These are phyloP conservation scores for Umbelopsis isabellina DNA, from an alignment of 192 early-diverging fungal genomes.

Conservation along the genomic window DNA sequence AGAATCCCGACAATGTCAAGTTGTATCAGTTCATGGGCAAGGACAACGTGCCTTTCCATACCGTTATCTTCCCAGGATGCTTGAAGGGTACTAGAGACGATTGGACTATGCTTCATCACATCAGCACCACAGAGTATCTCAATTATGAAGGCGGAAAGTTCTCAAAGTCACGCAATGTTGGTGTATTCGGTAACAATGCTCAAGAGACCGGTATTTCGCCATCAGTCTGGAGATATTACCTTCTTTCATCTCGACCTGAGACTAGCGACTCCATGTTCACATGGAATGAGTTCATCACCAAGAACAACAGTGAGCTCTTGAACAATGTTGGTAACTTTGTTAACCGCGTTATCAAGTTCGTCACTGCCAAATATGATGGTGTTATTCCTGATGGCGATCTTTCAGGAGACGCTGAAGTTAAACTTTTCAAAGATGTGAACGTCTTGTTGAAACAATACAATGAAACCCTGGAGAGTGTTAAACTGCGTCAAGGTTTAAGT, in stretches of 20 bases:
- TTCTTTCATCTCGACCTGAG: constrained; percentile 92
- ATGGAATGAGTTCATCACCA: constrained; percentile 90
- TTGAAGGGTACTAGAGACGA: constrained; percentile 85
- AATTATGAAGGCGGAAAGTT: constrained; percentile 98
- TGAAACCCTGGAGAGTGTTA: constrained; percentile 79
- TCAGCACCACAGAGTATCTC: constrained; percentile 94
- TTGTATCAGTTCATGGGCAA: constrained; percentile 99
- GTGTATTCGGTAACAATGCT: constrained; percentile 97
- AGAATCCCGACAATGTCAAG: constrained; percentile 94
- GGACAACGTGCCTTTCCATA: constrained; percentile 99
- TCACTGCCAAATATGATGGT: constrained; percentile 89
- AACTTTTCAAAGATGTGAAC: constrained; percentile 85
- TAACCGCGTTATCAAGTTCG: constrained; percentile 95
- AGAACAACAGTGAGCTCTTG: constrained; percentile 95
- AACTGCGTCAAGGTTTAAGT: constrained; percentile 80
- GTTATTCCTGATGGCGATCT: constrained; percentile 68
- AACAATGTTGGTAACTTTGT: constrained; percentile 98
- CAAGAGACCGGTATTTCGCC: constrained; percentile 86
- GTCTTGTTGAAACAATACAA: constrained; percentile 74
- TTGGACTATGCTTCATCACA: constrained; percentile 92
- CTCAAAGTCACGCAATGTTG: constrained; percentile 93
- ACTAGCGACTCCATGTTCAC: constrained; percentile 88
- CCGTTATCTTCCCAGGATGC: constrained; percentile 92
- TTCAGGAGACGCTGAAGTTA: constrained; percentile 62
- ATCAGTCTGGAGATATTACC: constrained; percentile 97